Evolutionary conservation across 495 filamentous ascomycete genomes (phyloP), one percentile per base, ranked within the genome.

Genomic region (Neurospora tetrasperma): DNA sequence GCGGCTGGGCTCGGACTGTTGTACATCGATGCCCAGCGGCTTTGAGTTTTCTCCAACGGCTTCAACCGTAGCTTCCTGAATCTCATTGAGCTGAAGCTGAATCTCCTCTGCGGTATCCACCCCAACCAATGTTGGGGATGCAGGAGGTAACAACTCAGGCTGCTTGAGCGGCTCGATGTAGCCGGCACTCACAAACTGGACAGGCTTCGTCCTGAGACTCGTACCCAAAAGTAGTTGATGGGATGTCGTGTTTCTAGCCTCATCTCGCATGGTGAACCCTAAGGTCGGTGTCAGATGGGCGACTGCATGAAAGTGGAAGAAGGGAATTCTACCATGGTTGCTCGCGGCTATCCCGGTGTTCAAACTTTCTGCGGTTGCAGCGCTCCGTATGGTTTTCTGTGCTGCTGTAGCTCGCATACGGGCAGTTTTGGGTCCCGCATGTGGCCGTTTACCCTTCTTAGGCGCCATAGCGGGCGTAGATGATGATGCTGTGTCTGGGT

Each of bases 151-250:
- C 54, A 42, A 1, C 43, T 38, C 41, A 18, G 38, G 27, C 38
- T 83, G 77, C 40, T 84, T 79, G 16, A 86, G 78, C 66, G 86
- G 84, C 40, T 90, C 83, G 43, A 90, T 81, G 40, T 83, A 82
- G 31, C 91, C 91, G 35, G 90, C 91, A 74, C 91, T 91, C 71
- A 97, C 87, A 76, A 98, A 98, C 0, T 80, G 76, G 46, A 97
- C 86, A n/a, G 86, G 85, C 69, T 87, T 82, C 69, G 84, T 75
- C 73, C 87, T 80, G 23, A 89, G 75, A 75, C 75, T 82, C 31
- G 81, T 77, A 74, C 78, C 74, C 80, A 81, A 80, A 71, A 76
- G 73, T 1, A 82, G 78, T 46, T 83, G 83, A 73, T 91, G 89
- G 5, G 84, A 86, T 79, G 89, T 88, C 23, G 93, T 95, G 75